Conservation (phyloP, 139 green algal species). For the Monoraphidium neglectum region DNA sequence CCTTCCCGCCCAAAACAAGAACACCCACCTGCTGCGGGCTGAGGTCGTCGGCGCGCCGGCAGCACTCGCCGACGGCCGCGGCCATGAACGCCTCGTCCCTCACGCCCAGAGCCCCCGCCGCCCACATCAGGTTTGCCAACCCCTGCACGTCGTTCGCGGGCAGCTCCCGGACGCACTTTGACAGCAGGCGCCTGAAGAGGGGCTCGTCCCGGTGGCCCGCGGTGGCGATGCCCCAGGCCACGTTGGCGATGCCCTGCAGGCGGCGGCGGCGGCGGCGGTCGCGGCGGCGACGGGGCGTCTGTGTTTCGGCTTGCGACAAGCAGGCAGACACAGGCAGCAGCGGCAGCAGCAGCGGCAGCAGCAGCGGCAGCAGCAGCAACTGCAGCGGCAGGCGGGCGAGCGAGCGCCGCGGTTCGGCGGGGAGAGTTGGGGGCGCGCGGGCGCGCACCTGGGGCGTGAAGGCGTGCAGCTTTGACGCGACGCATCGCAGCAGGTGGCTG, state of each 20-base stretch:
- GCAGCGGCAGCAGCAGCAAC: not conserved
- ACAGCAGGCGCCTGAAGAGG: constrained; percentile 39
- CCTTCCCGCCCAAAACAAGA: too few relatives aligned
- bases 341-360: not conserved
- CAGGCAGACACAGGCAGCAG: not conserved
- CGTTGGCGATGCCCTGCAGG: constrained; percentile 56
- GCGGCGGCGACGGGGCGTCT: too few relatives aligned
- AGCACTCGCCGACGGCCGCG: constrained; percentile 24
- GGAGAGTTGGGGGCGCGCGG: too few relatives aligned
- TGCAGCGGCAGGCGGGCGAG: not conserved
- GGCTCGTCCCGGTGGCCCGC: constrained; percentile 26
- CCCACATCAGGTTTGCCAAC: constrained; percentile 57
- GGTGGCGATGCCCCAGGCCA: constrained; percentile 47
- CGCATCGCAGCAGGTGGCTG: constrained; percentile 39
- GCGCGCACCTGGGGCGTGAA: constrained; percentile 51
- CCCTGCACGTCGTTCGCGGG: constrained; percentile 46
- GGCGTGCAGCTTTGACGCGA: constrained; percentile 36
- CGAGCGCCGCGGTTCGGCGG: too few relatives aligned
- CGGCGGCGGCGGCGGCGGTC: too few relatives aligned
- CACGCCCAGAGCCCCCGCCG: constrained; percentile 57
- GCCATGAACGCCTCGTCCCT: constrained; percentile 47
- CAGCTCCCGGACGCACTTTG: constrained; percentile 35
- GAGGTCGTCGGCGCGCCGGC: constrained; percentile 28
- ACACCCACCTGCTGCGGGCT: constrained; percentile 69
- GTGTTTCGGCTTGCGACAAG: not conserved